A percentile compares a stretch with the other conserved stretches of the same genome.
Evolutionary conservation across 257 asterid species (phyloP).

Genomic region (Catharanthus roseus): DNA sequence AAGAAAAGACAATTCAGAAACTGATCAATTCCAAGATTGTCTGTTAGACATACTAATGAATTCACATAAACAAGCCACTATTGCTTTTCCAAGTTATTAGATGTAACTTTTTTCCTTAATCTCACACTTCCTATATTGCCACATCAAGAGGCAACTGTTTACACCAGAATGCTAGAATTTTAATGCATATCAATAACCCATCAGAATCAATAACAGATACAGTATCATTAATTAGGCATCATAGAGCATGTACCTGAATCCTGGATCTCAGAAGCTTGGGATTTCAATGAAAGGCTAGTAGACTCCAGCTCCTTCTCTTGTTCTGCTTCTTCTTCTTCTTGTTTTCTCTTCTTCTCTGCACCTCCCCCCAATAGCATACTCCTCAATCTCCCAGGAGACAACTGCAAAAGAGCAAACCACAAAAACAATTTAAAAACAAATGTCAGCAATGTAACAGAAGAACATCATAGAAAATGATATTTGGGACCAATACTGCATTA

Average conservation of each 20-base stretch:
- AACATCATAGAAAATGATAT: constrained; percentile 8
- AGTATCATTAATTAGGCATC: not conserved
- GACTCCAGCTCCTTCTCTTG: constrained; percentile 31
- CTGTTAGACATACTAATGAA: too few species aligned
- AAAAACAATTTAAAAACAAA: not conserved
- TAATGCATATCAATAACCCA: not conserved
- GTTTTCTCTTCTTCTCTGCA: constrained; percentile 20
- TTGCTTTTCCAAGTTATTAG: not conserved
- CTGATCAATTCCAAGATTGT: not conserved
- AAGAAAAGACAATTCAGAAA: not conserved
- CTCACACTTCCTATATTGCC: constrained; percentile 3
- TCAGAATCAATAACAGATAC: not conserved
- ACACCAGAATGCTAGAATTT: not conserved
- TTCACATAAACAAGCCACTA: not conserved
- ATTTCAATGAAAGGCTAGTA: constrained; percentile 29
- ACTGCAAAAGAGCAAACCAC: constrained; percentile 10
- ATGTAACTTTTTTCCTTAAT: not conserved
- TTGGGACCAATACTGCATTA: too few species aligned
- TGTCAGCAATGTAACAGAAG: not conserved
- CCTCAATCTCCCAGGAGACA: constrained; percentile 36
- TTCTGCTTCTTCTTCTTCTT: constrained; percentile 7
- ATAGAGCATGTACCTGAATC: constrained; percentile 23
- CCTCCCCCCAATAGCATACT: constrained; percentile 21
- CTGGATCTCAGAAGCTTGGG: constrained; percentile 30
- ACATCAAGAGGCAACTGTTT: not conserved